These are phyloP conservation scores for Paramarasmius palmivorus DNA, from an alignment of 1,284 basidiomycete genomes.

Conservation along the genomic window DNA sequence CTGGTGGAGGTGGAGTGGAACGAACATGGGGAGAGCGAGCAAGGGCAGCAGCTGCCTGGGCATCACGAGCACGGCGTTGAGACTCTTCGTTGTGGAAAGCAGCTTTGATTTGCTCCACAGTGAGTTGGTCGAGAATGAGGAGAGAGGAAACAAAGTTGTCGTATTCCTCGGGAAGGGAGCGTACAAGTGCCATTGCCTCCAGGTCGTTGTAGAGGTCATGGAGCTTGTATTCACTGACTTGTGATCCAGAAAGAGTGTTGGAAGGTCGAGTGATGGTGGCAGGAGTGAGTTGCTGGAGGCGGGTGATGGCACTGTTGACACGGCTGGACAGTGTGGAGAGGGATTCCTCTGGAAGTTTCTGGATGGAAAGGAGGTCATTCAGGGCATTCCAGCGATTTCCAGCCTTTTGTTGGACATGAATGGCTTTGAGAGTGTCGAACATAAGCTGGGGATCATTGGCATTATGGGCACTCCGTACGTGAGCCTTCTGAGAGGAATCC, in stretches of 20 bases:
- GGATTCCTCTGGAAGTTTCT: constrained; percentile 4
- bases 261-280: not conserved
- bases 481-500: constrained; percentile 9
- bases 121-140: constrained; percentile 14
- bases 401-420: constrained; percentile 12
- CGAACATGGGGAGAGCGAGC: not conserved
- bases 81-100: constrained; percentile 11
- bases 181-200: constrained; percentile 21
- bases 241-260: not conserved
- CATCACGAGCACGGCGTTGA: not conserved
- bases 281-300: constrained; percentile 2
- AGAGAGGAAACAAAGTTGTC: constrained; percentile 18
- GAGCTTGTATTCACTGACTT: constrained; percentile 7
- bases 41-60: not conserved
- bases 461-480: constrained; percentile 4
- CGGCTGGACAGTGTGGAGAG: constrained; percentile 4
- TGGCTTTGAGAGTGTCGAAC: not conserved
- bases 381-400: constrained; percentile 10
- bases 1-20: not conserved
- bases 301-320: not conserved
- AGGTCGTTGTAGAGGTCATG: constrained; percentile 21
- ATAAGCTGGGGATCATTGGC: constrained; percentile 7
- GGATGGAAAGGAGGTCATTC: constrained; percentile 11
- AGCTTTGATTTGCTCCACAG: not conserved
- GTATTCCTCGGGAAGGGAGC: constrained; percentile 20